Percentiles rank a stretch among this genome's conserved stretches.
These are phyloP conservation scores for Purshia tridentata DNA, from an alignment of 306 rosid genomes.

Conservation along the genomic window DNA sequence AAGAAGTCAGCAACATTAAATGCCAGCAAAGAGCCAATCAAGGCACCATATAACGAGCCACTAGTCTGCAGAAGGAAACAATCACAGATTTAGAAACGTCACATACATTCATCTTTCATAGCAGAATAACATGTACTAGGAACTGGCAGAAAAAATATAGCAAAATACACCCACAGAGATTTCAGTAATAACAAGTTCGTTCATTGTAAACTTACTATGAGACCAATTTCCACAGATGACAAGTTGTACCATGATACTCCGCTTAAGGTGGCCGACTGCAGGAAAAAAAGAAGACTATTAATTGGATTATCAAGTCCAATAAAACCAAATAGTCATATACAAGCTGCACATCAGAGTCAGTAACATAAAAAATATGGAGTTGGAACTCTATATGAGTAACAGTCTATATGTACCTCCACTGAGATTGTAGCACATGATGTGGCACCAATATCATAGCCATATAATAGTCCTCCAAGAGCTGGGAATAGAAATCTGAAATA, in stretches of 20 bases:
- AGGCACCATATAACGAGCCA: slow-evolving; percentile 94
- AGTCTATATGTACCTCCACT: slow-evolving; percentile 51
- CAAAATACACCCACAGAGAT: slow-evolving; percentile 11
- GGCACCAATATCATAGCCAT: slow-evolving; percentile 94
- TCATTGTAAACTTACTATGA: slow-evolving; percentile 63
- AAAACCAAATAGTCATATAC: neutral
- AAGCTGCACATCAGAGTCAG: neutral
- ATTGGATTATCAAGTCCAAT: neutral
- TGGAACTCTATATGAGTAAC: neutral
- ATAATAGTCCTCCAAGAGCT: slow-evolving; percentile 87
- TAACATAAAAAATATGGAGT: neutral
- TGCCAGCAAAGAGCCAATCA: slow-evolving; percentile 87
- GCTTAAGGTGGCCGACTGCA: slow-evolving; percentile 78
- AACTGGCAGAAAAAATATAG: neutral
- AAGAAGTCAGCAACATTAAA: slow-evolving; percentile 81
- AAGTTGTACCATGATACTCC: slow-evolving; percentile 86
- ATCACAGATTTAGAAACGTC: slow-evolving; percentile 16
- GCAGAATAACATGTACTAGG: neutral
- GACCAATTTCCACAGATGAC: slow-evolving; percentile 78
- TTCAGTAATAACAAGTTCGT: slow-evolving; percentile 18
- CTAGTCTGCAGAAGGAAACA: slow-evolving; percentile 74
- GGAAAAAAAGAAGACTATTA: slow-evolving; percentile 19
- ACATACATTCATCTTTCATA: slow-evolving; percentile 3
- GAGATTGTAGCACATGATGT: slow-evolving; percentile 85
- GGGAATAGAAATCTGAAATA: slow-evolving; percentile 88